phyloP scores from a whole-genome alignment of 192 early-diverging fungal genomes.

The Entophlyctis luteolus region DNA sequence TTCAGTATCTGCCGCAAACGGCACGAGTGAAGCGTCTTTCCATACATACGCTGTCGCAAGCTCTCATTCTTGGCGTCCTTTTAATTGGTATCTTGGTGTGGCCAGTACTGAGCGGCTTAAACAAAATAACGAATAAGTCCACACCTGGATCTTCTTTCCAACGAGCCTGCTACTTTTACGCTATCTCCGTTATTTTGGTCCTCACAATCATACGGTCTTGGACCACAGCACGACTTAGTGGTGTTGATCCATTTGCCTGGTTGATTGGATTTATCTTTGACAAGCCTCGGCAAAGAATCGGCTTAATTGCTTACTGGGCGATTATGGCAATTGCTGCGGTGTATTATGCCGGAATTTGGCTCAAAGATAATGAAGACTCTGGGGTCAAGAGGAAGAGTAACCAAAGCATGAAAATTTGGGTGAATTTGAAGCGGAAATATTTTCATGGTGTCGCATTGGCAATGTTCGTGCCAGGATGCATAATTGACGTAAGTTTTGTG shows the following conservation, averaged over 20 bases:
- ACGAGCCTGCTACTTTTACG: constrained; percentile 31
- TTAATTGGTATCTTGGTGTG: constrained; percentile 54
- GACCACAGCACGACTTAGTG: constrained; percentile 32
- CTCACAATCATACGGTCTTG: constrained; percentile 55
- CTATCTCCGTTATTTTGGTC: constrained; percentile 41
- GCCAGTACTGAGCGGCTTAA: constrained; percentile 45
- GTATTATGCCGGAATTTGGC: constrained; percentile 20
- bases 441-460: constrained; percentile 78
- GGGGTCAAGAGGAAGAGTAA: background rate
- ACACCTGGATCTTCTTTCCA: background rate
- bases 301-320: constrained; percentile 47
- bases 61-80: constrained; percentile 66
- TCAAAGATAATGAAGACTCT: background rate
- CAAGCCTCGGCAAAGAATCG: constrained; percentile 20
- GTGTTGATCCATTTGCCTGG: constrained; percentile 69
- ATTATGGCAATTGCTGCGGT: constrained; percentile 40
- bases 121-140: background rate
- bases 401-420: too few relatives aligned
- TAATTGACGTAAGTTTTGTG: constrained; percentile 55
- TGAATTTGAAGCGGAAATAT: constrained; percentile 68
- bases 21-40: constrained; percentile 13
- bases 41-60: constrained; percentile 52
- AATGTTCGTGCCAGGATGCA: constrained; percentile 81
- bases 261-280: constrained; percentile 36
- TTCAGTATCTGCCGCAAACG: background rate